Percentiles rank a stretch among this genome's conserved stretches.
Evolutionary conservation across 2,329 filamentous ascomycete genomes (phyloP).

Genomic region (Fusarium staphyleae): DNA sequence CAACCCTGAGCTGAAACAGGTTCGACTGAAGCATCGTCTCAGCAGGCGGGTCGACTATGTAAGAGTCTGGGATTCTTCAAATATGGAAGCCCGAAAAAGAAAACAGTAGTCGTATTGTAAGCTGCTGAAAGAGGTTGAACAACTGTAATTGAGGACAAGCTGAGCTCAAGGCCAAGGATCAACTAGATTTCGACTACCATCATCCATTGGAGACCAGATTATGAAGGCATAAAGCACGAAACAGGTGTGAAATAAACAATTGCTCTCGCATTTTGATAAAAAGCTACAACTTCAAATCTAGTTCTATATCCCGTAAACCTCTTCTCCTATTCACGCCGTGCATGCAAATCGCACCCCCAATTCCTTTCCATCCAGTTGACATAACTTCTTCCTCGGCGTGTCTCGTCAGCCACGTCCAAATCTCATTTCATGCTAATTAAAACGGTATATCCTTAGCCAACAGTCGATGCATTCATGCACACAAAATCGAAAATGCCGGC

Average conservation of each 20-base stretch:
- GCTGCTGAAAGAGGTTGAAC: no score
- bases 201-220: no score
- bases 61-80: no score
- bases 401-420: constrained; percentile 40
- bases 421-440: constrained; percentile 45
- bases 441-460: constrained; percentile 42
- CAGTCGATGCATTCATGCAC: constrained; percentile 38
- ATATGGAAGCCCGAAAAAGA: no score
- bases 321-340: constrained; percentile 31
- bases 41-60: neutral
- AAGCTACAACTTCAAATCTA: constrained; percentile 37
- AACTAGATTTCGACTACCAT: no score
- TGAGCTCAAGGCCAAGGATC: no score
- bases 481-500: constrained; percentile 37
- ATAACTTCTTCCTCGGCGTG: constrained; percentile 31
- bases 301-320: constrained; percentile 37
- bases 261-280: constrained; percentile 33
- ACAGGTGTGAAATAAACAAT: constrained; percentile 21
- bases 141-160: no score
- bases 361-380: constrained; percentile 23
- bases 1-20: constrained; percentile 38
- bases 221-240: neutral
- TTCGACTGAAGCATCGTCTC: constrained; percentile 23
- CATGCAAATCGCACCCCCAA: constrained; percentile 22
- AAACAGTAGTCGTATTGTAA: no score